Evolutionary conservation across 2,329 filamentous ascomycete genomes (phyloP), one percentile per base, ranked within the genome.

Genomic region (Rasamsonia emersonii): DNA sequence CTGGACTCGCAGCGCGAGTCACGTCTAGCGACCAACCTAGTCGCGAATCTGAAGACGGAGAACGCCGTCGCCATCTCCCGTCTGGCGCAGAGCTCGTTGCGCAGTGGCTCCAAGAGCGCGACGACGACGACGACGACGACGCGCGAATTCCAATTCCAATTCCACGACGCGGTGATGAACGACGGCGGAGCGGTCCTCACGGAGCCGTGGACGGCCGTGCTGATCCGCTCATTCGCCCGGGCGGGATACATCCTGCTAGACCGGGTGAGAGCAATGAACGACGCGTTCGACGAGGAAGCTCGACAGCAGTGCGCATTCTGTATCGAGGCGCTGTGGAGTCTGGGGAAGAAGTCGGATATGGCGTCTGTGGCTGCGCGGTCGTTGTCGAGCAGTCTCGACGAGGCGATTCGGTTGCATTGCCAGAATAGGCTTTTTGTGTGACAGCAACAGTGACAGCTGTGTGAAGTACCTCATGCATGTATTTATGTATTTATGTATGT

Each of bases 171-270:
- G 1, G 58, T 74, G n/a, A n/a, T n/a, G n/a, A n/a, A n/a, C 15
- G 69, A 64, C 24, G 62, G 73, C 36, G 70, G 68, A 2, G 67
- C 72, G 1, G 57, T 77, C n/a, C 46, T 77, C 34, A 74, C 71
- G 1, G 73, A 77, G 41, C 73, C 73, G 2, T 77, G 73, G 73
- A 74, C 71, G 1, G 65, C 67, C 23, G 64, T 75, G 3, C 50
- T 75, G 17, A 66, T 74, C 25, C 58, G 69, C 16, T 64, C 64
- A 0, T 75, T 75, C 36, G 61, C 66, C 15, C 69, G 64, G 43
- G 66, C 70, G 0, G 64, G 53, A 7, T 51, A 52, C 11, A 45
- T 63, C 3, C 44, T 61, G 10, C 50, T 74, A 4, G 54, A 62
- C 5, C 27, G 18, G 24, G 23, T 36, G n/a, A 13, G 21, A 3